Base-by-base conservation (phyloP, 2,329 filamentous ascomycete genomes). In the Sporothrix pseudoabietina region DNA sequence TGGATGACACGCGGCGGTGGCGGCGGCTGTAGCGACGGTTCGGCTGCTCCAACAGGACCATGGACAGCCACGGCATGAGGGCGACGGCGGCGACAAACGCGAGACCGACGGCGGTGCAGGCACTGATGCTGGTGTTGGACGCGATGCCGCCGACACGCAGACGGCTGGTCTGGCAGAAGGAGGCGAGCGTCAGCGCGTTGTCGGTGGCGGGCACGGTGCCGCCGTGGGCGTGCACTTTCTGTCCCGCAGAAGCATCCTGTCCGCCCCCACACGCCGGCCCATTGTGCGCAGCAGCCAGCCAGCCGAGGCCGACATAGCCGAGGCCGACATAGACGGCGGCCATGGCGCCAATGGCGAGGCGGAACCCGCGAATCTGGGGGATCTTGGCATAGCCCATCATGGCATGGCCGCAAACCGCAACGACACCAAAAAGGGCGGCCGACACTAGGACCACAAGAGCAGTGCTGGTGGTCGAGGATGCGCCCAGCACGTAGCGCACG, bases 271-370 rank as follows among this genome's bases (percentile, higher is more conserved):
- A 66, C 1, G 12, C 61, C 61, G 22, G 44, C 2, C 19, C 14
- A 14, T 72, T n/a, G 0, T 65, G 14, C 7, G 26, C 22, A 1
- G 61, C 49, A 3, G 71, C 71, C 57, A 74, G 71, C 57, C 65
- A 59, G 32, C 65, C 74, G 7, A 72, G 55, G 1, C 10, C 72
- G 19, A 79, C 77, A 7, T 80, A 76, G 14, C 65, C 74, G 7
- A 72, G 55, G 1, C 10, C 72, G 19, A 79, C 77, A 7, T 80
- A 76, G 14, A 72, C 71, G 10, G 77, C 74, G 0, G 78, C 78
- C 35, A 77, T 47, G 6, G 30, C 74, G 32, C 81, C 81, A 44
- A 81, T 77, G 30, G 78, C 79, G 3, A 81, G 65, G 39, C 81
- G 76, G 55, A 82, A 80, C 9, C 75, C 71, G 44, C 35, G 69